phyloP scores from a whole-genome alignment of 2,329 filamentous ascomycete species.

The Colletotrichum somersetense region DNA sequence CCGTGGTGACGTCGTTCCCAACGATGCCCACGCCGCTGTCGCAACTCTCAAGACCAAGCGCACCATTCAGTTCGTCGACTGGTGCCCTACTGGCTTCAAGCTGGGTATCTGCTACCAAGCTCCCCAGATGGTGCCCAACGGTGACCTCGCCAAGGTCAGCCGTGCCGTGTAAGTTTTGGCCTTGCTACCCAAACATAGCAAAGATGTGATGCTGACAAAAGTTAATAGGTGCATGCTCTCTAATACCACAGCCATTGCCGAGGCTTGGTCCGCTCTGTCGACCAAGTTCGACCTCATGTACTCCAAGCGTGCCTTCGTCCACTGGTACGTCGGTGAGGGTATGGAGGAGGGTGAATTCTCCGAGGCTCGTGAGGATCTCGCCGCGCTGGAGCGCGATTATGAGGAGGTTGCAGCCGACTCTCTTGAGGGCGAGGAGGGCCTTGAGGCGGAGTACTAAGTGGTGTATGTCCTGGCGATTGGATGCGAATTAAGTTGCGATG shows the following conservation, averaged over 20 bases:
- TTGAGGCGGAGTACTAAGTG: slow-evolving; percentile 90
- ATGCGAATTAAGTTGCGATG: slow-evolving; percentile 35
- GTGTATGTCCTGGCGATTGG: slow-evolving; percentile 39
- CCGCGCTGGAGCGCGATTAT: slow-evolving; percentile 97
- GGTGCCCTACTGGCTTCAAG: slow-evolving; percentile 99
- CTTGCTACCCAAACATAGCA: not conserved
- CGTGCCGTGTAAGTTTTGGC: slow-evolving; percentile 87
- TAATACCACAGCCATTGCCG: slow-evolving; percentile 98
- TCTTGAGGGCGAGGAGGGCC: slow-evolving; percentile 85
- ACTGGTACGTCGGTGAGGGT: slow-evolving; percentile 99
- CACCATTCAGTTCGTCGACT: slow-evolving; percentile 99
- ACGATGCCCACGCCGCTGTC: slow-evolving; percentile 92
- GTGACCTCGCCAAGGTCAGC: slow-evolving; percentile 97
- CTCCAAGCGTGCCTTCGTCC: slow-evolving; percentile 99
- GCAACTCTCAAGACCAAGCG: slow-evolving; percentile 99
- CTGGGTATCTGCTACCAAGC: slow-evolving; percentile 99
- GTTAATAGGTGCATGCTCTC: slow-evolving; percentile 88
- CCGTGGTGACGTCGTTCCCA: slow-evolving; percentile 97
- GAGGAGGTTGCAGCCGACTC: slow-evolving; percentile 98
- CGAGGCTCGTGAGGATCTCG: slow-evolving; percentile 97
- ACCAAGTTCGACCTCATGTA: slow-evolving; percentile 99
- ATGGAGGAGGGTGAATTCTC: slow-evolving; percentile 99
- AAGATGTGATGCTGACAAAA: slow-evolving; percentile 11
- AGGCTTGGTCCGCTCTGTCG: slow-evolving; percentile 96
- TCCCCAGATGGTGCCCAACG: slow-evolving; percentile 94